A percentile compares a stretch with the other conserved stretches of the same genome.
Conservation (phyloP, 768 basidiomycete genomes). For the Rubroboletus pulcherrimus region DNA sequence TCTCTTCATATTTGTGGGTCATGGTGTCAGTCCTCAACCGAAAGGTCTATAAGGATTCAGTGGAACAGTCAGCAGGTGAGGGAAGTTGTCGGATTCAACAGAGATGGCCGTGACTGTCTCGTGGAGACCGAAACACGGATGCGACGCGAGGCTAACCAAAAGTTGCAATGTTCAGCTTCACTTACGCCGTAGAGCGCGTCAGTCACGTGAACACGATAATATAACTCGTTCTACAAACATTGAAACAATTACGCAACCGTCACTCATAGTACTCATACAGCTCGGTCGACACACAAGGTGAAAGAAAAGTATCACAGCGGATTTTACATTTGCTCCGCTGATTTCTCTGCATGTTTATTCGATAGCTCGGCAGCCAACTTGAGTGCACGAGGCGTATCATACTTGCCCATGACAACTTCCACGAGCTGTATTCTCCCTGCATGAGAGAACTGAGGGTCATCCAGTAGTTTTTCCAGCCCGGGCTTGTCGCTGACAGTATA, state of each 20-base stretch:
- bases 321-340: conserved; percentile 20
- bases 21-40: conserved; percentile 6
- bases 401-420: conserved; percentile 71
- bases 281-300: background rate
- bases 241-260: background rate
- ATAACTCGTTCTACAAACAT: background rate
- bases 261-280: background rate
- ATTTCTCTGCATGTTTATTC: conserved; percentile 12
- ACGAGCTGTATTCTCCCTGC: conserved; percentile 74
- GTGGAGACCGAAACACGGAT: background rate
- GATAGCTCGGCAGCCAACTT: conserved; percentile 45
- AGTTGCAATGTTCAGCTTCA: conserved; percentile 1
- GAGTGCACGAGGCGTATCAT: conserved; percentile 69
- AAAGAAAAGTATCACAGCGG: background rate
- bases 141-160: conserved; percentile 6
- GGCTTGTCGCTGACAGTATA: conserved; percentile 64
- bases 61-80: background rate
- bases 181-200: conserved; percentile 19
- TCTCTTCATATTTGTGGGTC: conserved; percentile 8
- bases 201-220: conserved; percentile 22
- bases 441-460: conserved; percentile 54
- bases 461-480: conserved; percentile 67
- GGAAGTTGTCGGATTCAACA: background rate
- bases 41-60: background rate
- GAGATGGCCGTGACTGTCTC: background rate